These are phyloP conservation scores for Yamadazyma trypodendri DNA, from an alignment of 1,139 yeast genomes.

Conservation along the genomic window DNA sequence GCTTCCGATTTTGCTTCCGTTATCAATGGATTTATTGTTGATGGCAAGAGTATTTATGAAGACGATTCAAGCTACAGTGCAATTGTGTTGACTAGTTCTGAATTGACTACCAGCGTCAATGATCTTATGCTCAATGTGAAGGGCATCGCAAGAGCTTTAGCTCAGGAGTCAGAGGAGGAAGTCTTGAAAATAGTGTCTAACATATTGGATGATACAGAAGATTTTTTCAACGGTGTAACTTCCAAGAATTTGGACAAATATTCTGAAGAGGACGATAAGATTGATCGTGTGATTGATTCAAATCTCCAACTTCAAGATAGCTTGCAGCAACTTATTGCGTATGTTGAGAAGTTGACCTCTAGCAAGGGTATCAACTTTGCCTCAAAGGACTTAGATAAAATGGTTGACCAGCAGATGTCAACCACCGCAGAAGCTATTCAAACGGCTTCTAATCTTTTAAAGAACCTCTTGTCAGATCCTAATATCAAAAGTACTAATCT, in stretches of 20 bases:
- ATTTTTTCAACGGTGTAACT: conserved; percentile 59
- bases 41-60: conserved; percentile 55
- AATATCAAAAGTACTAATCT: conserved; percentile 57
- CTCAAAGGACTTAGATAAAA: conserved; percentile 61
- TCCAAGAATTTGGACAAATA: conserved; percentile 52
- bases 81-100: conserved; percentile 66
- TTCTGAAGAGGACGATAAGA: conserved; percentile 61
- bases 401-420: conserved; percentile 71
- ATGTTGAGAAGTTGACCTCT: conserved; percentile 55
- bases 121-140: conserved; percentile 71
- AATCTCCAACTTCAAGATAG: conserved; percentile 73
- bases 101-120: conserved; percentile 61
- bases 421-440: conserved; percentile 70
- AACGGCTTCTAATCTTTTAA: conserved; percentile 62
- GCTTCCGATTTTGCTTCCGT: conserved; percentile 82
- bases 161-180: conserved; percentile 54
- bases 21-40: conserved; percentile 76
- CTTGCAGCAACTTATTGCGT: conserved; percentile 57
- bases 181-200: conserved; percentile 51
- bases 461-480: conserved; percentile 54
- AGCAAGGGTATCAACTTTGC: conserved; percentile 40
- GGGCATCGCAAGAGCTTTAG: conserved; percentile 60
- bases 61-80: conserved; percentile 57
- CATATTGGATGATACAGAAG: conserved; percentile 61
- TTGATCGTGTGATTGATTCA: conserved; percentile 73